Evolutionary conservation across 176 grass and related monocot genomes (phyloP).

Genomic region (Lolium multiflorum): DNA sequence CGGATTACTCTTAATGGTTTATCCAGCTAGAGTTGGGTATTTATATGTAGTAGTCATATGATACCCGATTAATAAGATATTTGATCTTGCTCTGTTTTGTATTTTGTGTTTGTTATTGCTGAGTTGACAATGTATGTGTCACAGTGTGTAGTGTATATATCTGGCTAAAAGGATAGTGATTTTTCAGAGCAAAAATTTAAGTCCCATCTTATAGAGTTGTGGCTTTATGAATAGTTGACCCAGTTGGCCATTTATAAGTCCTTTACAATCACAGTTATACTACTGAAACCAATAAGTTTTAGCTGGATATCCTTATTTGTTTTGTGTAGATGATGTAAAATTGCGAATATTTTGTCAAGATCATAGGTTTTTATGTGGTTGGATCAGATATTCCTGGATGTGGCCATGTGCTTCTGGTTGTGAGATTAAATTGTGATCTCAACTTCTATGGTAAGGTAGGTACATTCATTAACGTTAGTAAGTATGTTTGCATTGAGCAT

Average conservation of each 20-base stretch:
- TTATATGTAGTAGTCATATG: neutral
- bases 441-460: neutral
- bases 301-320: neutral
- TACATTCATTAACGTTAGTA: neutral
- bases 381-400: neutral
- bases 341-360: neutral
- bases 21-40: neutral
- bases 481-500: neutral
- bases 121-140: neutral
- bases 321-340: neutral
- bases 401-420: neutral
- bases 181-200: conserved; percentile 18
- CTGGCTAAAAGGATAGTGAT: neutral
- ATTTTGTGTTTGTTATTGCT: neutral
- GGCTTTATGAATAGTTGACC: neutral
- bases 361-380: neutral
- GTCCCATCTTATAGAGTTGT: neutral
- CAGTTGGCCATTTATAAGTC: neutral
- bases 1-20: neutral
- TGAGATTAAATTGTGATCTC: neutral
- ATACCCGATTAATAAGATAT: neutral
- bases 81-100: neutral
- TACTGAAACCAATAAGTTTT: neutral
- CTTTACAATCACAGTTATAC: neutral
- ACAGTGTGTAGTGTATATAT: neutral